Base-by-base conservation (phyloP, 768 basidiomycete species). In the Suillus ampliporus region DNA sequence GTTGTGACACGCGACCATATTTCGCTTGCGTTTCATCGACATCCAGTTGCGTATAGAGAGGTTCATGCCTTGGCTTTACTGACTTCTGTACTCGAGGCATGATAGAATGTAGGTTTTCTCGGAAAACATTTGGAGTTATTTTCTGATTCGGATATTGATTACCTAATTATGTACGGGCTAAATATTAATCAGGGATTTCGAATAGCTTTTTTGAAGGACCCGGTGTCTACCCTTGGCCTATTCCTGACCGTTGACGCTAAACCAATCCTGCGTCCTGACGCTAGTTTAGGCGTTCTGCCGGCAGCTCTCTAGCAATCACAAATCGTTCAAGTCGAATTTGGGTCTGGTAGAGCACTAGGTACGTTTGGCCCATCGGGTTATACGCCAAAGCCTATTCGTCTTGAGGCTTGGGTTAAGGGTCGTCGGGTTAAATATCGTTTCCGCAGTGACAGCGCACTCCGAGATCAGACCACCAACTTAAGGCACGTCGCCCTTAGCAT, bases 1-100 rank as follows among this genome's bases (percentile, higher is more conserved):
- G 92, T 68, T 88, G 80, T 46, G 91, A 89, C 6, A 90, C 78
- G 67, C 83, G 89, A 28, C 87, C 96, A 77, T 94, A 95, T 74
- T 90, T 93, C 67, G 83, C 87, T 19, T 90, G 72, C 0, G 83
- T 69, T 68, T 93, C 91, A 71, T 97, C 96, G 63, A 89, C 87
- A 58, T 86, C 83, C 60, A 99, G 84, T 77, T 97, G 92, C 31
- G 89, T 81, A 68, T 90, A 88, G 35, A 99, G 84, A 44, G 96
- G 95, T 70, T 95, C 95, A 78, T 94, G 96, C 71, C 94, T 82
- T 21, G 82, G 74, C 66, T 88, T 92, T 57, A 78, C 78, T 13
- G 80, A 67, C 73, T 84, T 89, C 63, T 79, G 76, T 6, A 81
- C 77, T 65, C 89, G 84, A 64, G 92, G 92, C 92, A 93, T 93